Evolutionary conservation across 306 rosid genomes (phyloP).

Genomic region (Malus domestica): ASM211411v1 NC_041800.1:22488233-22488732

Average conservation of each 20-base stretch:
- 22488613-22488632: slow-evolving; percentile 15
- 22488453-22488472: slow-evolving; percentile 22
- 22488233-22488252: too few relatives aligned
- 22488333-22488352: slow-evolving; percentile 21
- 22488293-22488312: slow-evolving; percentile 33
- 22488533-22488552: slow-evolving; percentile 12
- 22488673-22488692: too few relatives aligned
- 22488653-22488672: neutral
- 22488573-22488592: slow-evolving; percentile 18
- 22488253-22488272: neutral
- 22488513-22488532: slow-evolving; percentile 17
- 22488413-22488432: too few relatives aligned
- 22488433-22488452: too few relatives aligned
- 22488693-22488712: too few relatives aligned
- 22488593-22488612: slow-evolving; percentile 37
- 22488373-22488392: too few relatives aligned
- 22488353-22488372: too few relatives aligned
- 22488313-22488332: slow-evolving; percentile 13
- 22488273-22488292: neutral
- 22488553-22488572: slow-evolving; percentile 17
- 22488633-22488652: slow-evolving; percentile 32
- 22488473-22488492: slow-evolving; percentile 23
- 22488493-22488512: slow-evolving; percentile 26
- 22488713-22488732: too few relatives aligned
- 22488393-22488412: too few relatives aligned